These are phyloP conservation scores for Selaginella tamariscina DNA, from an alignment of 75 land plant genomes.

Conservation along the genomic window DNA sequence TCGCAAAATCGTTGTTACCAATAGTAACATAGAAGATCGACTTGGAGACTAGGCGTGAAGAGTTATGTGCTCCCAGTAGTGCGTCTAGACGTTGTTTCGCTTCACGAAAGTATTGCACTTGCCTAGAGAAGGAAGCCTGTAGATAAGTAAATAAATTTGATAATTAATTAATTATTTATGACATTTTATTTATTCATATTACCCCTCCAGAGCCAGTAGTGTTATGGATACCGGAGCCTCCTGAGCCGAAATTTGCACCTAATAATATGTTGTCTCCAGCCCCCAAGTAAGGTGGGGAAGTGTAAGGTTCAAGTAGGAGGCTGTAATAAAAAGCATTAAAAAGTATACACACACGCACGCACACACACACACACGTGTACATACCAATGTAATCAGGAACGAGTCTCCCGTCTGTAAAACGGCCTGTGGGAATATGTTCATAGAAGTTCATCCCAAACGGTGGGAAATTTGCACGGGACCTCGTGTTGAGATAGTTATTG, in stretches of 20 bases:
- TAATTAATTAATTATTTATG: background rate
- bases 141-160: background rate
- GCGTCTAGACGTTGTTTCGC: background rate
- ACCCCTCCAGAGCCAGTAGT: slow-evolving; percentile 1
- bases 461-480: background rate
- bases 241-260: background rate
- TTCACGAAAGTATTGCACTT: background rate
- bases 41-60: slow-evolving; percentile 4
- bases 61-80: background rate
- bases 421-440: background rate
- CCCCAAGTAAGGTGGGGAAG: background rate
- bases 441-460: slow-evolving; percentile 2
- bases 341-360: background rate
- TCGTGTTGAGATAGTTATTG: background rate
- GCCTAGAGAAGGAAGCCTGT: background rate
- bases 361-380: background rate
- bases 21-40: slow-evolving; percentile 1
- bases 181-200: background rate
- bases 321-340: background rate
- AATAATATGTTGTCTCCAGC: slow-evolving; percentile 4
- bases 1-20: slow-evolving; percentile 12
- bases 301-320: background rate
- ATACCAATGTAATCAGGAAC: slow-evolving; percentile 4
- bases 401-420: slow-evolving; percentile 3
- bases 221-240: background rate